Percentiles rank a stretch among this genome's conserved stretches.
These are phyloP conservation scores for Trypanosoma scelopori DNA, from an alignment of 208 protist species.

Conservation along the genomic window DNA sequence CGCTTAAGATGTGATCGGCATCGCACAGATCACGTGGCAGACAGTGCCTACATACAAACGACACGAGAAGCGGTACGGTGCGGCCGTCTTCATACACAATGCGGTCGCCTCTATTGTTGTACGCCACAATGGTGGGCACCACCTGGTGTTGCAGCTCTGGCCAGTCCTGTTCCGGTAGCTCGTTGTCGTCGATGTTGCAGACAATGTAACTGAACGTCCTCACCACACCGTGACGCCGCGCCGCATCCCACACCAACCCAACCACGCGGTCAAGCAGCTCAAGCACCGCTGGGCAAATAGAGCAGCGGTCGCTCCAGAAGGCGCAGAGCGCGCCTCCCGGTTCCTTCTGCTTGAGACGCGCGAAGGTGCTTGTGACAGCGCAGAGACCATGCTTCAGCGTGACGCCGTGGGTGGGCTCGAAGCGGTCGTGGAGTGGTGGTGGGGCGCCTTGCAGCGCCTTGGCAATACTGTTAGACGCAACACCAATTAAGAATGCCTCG, in stretches of 20 bases:
- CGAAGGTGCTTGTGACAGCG: slow-evolving; percentile 39
- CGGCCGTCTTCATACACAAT: slow-evolving; percentile 23
- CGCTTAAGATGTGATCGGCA: slow-evolving; percentile 11
- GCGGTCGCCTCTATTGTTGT: slow-evolving; percentile 20
- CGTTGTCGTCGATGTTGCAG: slow-evolving; percentile 75
- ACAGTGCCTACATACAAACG: slow-evolving; percentile 35
- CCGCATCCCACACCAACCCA: slow-evolving; percentile 30
- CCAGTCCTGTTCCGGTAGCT: slow-evolving; percentile 50
- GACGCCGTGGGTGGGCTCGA: slow-evolving; percentile 32
- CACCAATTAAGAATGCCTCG: slow-evolving; percentile 30
- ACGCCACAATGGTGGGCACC: slow-evolving; percentile 50
- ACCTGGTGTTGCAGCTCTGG: slow-evolving; percentile 34
- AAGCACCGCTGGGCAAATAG: slow-evolving; percentile 51
- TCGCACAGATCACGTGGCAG: slow-evolving; percentile 12
- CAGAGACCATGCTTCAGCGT: slow-evolving; percentile 32
- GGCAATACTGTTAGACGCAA: slow-evolving; percentile 29
- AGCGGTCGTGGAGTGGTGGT: slow-evolving; percentile 30
- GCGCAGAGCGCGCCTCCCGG: slow-evolving; percentile 39
- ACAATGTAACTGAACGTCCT: slow-evolving; percentile 37
- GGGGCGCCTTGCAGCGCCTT: slow-evolving; percentile 38
- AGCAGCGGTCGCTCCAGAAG: slow-evolving; percentile 68
- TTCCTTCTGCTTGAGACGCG: slow-evolving; percentile 22
- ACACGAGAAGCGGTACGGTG: slow-evolving; percentile 15
- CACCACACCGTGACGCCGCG: slow-evolving; percentile 12
- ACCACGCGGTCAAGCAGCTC: slow-evolving; percentile 54